Percentiles rank a stretch among this genome's conserved stretches.
Conservation (phyloP, 306 rosid species). For the Myrica gale region DNA sequence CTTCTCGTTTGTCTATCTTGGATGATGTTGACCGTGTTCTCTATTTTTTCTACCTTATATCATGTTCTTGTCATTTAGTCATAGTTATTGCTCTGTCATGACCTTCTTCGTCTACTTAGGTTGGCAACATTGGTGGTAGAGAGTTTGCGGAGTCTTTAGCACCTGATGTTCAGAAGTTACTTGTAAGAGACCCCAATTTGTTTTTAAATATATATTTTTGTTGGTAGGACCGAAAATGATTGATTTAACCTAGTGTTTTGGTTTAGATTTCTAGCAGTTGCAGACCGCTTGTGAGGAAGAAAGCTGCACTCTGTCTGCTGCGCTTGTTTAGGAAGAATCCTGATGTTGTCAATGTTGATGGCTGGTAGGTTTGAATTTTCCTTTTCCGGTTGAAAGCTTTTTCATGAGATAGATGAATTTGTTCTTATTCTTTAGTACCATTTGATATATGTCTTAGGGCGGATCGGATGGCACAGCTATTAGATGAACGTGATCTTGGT, state of each 20-base stretch:
- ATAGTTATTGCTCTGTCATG: slow-evolving; percentile 9
- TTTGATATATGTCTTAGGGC: slow-evolving; percentile 58
- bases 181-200: slow-evolving; percentile 53
- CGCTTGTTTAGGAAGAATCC: slow-evolving; percentile 98
- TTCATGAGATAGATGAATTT: slow-evolving; percentile 12
- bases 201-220: neutral
- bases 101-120: slow-evolving; percentile 49
- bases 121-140: slow-evolving; percentile 99
- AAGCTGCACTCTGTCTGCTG: slow-evolving; percentile 92
- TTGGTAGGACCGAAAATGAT: slow-evolving; percentile 23
- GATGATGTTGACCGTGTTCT: too few relatives aligned
- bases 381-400: slow-evolving; percentile 27
- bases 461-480: slow-evolving; percentile 97
- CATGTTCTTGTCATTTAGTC: slow-evolving; percentile 18
- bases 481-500: slow-evolving; percentile 98
- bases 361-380: slow-evolving; percentile 66
- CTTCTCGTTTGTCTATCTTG: slow-evolving; percentile 14
- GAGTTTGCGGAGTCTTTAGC: slow-evolving; percentile 98
- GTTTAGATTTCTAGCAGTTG: slow-evolving; percentile 93
- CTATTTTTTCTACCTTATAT: slow-evolving; percentile 15
- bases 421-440: slow-evolving; percentile 23
- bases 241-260: slow-evolving; percentile 34
- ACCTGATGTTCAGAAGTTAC: slow-evolving; percentile 93
- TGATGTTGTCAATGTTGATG: slow-evolving; percentile 96
- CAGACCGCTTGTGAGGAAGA: slow-evolving; percentile 97